A percentile compares a stretch with the other conserved stretches of the same genome.
These are phyloP conservation scores for Globisporangium middletonii DNA, from an alignment of 352 stramenopile species.

Conservation along the genomic window DNA sequence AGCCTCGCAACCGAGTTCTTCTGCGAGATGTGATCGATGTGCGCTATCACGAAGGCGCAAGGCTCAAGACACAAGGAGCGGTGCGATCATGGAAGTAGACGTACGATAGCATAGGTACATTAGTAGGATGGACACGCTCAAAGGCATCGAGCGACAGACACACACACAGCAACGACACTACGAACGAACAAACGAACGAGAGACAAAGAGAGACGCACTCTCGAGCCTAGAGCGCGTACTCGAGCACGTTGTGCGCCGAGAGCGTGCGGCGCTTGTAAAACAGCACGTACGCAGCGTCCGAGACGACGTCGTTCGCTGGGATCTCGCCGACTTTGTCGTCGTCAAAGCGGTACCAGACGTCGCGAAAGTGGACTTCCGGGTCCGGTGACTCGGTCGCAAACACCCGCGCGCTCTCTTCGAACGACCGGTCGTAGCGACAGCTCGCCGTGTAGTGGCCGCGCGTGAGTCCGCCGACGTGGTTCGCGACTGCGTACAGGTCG, in stretches of 20 bases:
- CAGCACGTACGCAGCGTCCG: conserved; percentile 87
- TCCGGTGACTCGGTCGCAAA: conserved; percentile 27
- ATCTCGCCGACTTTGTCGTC: conserved; percentile 81
- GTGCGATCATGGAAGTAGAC: not conserved
- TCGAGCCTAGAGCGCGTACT: conserved; percentile 41
- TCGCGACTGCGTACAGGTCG: conserved; percentile 96
- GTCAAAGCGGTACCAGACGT: conserved; percentile 82
- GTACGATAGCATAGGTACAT: not conserved
- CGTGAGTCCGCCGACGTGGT: conserved; percentile 94
- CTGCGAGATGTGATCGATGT: conserved; percentile 37
- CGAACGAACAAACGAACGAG: not conserved
- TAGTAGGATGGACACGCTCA: too few relatives aligned
- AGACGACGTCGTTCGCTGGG: conserved; percentile 57
- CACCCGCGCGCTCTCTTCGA: conserved; percentile 47
- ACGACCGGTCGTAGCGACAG: conserved; percentile 68
- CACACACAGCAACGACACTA: not conserved
- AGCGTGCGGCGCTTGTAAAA: conserved; percentile 87
- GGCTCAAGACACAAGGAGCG: too few relatives aligned
- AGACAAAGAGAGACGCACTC: not conserved
- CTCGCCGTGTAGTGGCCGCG: conserved; percentile 94
- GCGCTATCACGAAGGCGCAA: too few relatives aligned
- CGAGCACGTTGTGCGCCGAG: conserved; percentile 64
- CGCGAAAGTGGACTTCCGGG: conserved; percentile 36
- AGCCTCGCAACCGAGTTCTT: conserved; percentile 64
- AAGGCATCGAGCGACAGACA: too few relatives aligned